Conservation (phyloP, 805 yeast genomes). For the Hanseniaspora valbyensis region DNA sequence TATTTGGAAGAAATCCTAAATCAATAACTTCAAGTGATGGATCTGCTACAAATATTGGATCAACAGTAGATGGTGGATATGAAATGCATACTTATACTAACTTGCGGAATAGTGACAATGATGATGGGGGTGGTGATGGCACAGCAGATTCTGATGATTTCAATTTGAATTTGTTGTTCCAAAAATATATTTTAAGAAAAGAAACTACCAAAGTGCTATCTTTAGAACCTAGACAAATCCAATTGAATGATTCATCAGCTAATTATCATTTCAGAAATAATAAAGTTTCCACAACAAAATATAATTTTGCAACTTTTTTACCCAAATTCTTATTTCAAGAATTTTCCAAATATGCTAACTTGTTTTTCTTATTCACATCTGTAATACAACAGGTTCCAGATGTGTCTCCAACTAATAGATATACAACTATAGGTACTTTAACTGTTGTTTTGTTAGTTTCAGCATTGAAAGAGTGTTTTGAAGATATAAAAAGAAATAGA, state of each 20-base stretch:
- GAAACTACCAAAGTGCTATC: conserved; percentile 17
- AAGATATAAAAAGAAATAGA: conserved; percentile 74
- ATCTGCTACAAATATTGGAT: neutral
- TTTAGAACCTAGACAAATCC: conserved; percentile 53
- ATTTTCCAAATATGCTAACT: conserved; percentile 90
- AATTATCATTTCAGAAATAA: conserved; percentile 60
- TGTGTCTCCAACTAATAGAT: conserved; percentile 92
- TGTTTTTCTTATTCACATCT: conserved; percentile 86
- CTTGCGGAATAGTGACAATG: conserved; percentile 21
- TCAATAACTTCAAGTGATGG: conserved; percentile 16
- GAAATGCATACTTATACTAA: conserved; percentile 28
- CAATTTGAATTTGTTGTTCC: conserved; percentile 32
- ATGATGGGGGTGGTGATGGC: conserved; percentile 21
- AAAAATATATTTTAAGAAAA: conserved; percentile 29
- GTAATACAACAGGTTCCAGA: conserved; percentile 92
- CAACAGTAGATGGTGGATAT: conserved; percentile 18
- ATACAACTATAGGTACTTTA: conserved; percentile 87
- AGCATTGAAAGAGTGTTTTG: conserved; percentile 81
- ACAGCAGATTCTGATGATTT: conserved; percentile 29
- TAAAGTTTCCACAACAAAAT: conserved; percentile 89
- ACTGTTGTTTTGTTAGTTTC: conserved; percentile 77
- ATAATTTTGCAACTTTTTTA: conserved; percentile 80
- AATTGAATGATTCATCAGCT: conserved; percentile 49
- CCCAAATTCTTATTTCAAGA: conserved; percentile 95
- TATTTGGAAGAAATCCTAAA: conserved; percentile 19